These are phyloP conservation scores for Schizophyllum amplum DNA, from an alignment of 1,284 basidiomycete species.

Conservation along the genomic window DNA sequence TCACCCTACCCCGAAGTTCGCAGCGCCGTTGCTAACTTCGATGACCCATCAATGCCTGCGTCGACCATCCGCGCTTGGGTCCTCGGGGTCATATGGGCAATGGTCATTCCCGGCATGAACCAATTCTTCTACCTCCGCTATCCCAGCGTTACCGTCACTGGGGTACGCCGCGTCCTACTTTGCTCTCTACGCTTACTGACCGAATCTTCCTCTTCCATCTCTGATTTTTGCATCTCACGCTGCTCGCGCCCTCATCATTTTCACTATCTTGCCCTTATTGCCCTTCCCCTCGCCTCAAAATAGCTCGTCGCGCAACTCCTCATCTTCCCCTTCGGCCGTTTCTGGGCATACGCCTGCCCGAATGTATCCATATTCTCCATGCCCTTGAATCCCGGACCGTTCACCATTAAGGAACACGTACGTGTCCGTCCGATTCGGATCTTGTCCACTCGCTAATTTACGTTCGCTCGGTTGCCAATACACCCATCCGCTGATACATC, in stretches of 20 bases:
- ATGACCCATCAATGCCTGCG: slow-evolving; percentile 53
- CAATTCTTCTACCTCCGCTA: slow-evolving; percentile 51
- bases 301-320: slow-evolving; percentile 46
- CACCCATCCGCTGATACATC: too few relatives aligned
- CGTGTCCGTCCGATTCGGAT: too few relatives aligned
- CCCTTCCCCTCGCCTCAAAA: too few relatives aligned
- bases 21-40: slow-evolving; percentile 56
- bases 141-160: slow-evolving; percentile 35
- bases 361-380: slow-evolving; percentile 35
- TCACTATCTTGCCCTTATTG: too few relatives aligned
- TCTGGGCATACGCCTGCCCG: slow-evolving; percentile 35
- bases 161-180: slow-evolving; percentile 19
- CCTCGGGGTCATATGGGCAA: neutral
- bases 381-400: slow-evolving; percentile 56
- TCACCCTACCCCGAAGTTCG: slow-evolving; percentile 60
- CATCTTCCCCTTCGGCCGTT: slow-evolving; percentile 48
- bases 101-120: slow-evolving; percentile 42
- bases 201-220: slow-evolving; percentile 25
- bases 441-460: too few relatives aligned
- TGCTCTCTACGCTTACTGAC: slow-evolving; percentile 19
- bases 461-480: too few relatives aligned
- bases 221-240: slow-evolving; percentile 7
- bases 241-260: slow-evolving; percentile 1
- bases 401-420: slow-evolving; percentile 70
- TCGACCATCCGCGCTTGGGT: slow-evolving; percentile 15